Percentiles rank a stretch among this genome's conserved stretches.
These are phyloP conservation scores for Russula olivacea DNA, from an alignment of 768 basidiomycete species.

Conservation along the genomic window DNA sequence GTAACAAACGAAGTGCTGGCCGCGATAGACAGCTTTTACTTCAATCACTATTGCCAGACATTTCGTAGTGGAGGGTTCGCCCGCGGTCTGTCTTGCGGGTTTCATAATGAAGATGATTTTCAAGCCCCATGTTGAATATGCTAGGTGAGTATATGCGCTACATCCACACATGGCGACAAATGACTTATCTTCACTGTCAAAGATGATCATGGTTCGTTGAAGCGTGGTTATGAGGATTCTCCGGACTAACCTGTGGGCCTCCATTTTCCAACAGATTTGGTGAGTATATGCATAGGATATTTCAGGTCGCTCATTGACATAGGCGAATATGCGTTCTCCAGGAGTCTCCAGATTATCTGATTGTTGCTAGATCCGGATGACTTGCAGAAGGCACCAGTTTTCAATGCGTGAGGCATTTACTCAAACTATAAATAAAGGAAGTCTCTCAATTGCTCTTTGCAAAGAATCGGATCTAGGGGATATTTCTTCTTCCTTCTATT, in stretches of 20 bases:
- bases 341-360: conserved; percentile 7
- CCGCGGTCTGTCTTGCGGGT: conserved; percentile 35
- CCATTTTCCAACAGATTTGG: conserved; percentile 6
- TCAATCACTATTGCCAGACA: conserved; percentile 83
- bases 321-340: not conserved
- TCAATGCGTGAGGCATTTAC: conserved; percentile 46
- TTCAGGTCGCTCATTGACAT: not conserved
- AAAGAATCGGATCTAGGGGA: conserved; percentile 73
- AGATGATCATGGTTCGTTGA: conserved; percentile 74
- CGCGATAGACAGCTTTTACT: conserved; percentile 83
- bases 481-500: conserved; percentile 94
- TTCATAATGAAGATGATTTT: not conserved
- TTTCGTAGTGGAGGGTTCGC: conserved; percentile 90
- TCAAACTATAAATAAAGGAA: not conserved
- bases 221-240: not conserved
- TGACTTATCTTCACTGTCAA: conserved; percentile 10
- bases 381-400: conserved; percentile 65
- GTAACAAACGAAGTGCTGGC: conserved; percentile 65
- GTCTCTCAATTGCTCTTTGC: not conserved
- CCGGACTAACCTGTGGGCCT: not conserved
- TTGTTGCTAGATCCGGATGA: conserved; percentile 66
- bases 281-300: not conserved
- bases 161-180: conserved; percentile 7
- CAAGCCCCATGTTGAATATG: conserved; percentile 84
- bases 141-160: conserved; percentile 44